Evolutionary conservation across 768 basidiomycete species (phyloP), one percentile per base, ranked within the genome.

Genomic region (Hericium coralloides): DNA sequence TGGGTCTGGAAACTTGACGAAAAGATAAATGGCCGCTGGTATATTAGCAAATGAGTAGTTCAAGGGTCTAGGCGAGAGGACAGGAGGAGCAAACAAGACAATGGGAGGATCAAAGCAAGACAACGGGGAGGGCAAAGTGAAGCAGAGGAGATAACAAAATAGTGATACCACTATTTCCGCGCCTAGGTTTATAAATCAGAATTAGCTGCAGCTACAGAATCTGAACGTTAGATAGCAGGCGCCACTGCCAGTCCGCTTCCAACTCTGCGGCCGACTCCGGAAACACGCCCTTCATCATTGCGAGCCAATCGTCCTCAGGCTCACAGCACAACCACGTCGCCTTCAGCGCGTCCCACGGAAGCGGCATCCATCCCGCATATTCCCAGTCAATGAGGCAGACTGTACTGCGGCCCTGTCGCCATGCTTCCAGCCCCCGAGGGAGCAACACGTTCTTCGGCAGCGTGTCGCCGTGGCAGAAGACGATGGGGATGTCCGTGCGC

Each of bases 381-480:
- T 63, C 61, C 61, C 61, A 60, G 43, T 63, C 59, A 5, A 63
- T 57, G 10, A 60, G 45, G n/a, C 23, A 39, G 41, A 60, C 23
- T 14, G 31, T 48, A 1, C 38, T 25, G 4, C 23, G 12, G 9
- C 61, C 56, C 17, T 8, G 3, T 1, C 61, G 52, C 59, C 61
- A 63, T 20, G 22, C 10, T 10, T 45, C 43, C 18, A 58, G 45
- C 3, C 59, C 59, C 15, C 61, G 59, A 12, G 61, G 61, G 10
- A 62, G 25, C 2, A 62, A 47, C 6, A 63, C 8, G 50, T 63
- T 63, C 54, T 55, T 51, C 38, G 43, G 53, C 31, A 53, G 23
- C 7, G 59, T 12, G 45, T 63, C 61, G 20, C 61, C 59, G 26
- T 63, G 56, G 25, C 61, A 57, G 47, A 63, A 63, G 15, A 63